Base-by-base conservation (phyloP, 73 alveolate species). In the Paramecium octaurelia region DNA sequence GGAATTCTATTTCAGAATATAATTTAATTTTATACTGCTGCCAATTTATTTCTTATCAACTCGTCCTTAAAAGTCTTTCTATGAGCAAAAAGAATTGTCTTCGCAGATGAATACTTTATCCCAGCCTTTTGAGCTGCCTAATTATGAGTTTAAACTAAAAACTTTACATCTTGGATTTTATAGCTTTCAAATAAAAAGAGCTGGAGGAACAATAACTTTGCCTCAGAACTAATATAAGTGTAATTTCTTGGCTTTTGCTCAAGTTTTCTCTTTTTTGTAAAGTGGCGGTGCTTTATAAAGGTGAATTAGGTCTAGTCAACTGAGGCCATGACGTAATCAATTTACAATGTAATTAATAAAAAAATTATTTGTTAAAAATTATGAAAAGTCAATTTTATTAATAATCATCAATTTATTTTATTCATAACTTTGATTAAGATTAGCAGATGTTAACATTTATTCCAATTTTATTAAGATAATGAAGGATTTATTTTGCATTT, bases 291-390 rank as follows among this genome's bases (percentile, higher is more conserved):
- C 88, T 75, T 75, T 29, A 75, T 36, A 44, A 34, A 75, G 36
- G 58, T 36, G 59, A 75, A 34, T 44, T 36, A 36, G 4, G 88
- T 54, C 69, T 54, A 75, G 60, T 31, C 38, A 75, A 31, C 88
- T 31, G 46, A 34, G 24, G 84, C 50, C 88, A 75, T 75, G 57
- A 75, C 88, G 88, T 75, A 75, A 75, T 75, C 68, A 75, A 75
- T n/a, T 36, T 75, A 34, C 42, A 12, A 31, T 31, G 48, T 24
- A 68, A 21, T 68, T 68, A 21, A 8, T 21, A 54, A 54, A 54
- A 54, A n/a, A 54, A 54, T 54, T 54, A 54, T 54, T 54, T 54
- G 31, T 54, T 54, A n/a, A 7, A 18, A 54, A n/a, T n/a, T 18
- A 54, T 54, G 31, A 54, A 54, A 54, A 54, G 34, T 7, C 31